Base-by-base conservation (phyloP, 805 yeast genomes). In the Yamadazyma olivae region DNA sequence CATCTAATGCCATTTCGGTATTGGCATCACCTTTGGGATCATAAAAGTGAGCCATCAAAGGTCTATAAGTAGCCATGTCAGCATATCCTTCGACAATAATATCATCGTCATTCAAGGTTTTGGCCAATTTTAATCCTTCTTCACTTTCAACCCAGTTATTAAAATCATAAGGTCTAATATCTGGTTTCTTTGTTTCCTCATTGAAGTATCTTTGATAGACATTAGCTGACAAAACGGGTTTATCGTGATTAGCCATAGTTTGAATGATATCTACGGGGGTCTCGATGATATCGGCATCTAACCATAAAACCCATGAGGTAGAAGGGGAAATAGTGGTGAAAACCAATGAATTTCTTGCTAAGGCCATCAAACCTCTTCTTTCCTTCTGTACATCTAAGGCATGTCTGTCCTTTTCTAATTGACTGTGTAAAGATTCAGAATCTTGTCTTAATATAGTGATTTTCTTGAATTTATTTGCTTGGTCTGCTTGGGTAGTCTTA, bases 231-330 rank as follows among this genome's bases (percentile, higher is more conserved):
- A 93, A 61, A 8, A 93, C 84, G 3, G 96, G 88, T 58, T 83
- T 87, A 59, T 91, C 78, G 60, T 89, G 96, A 8, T 71, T 54
- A 13, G 91, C 80, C 74, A 93, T 64, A 56, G 91, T 98, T 65
- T 93, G 95, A 44, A 93, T 76, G 50, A 93, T 64, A 13, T 84
- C 77, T 10, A 75, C 62, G 13, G 96, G 95, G 4, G 96, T 77
- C 61, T 93, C 99, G 22, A 90, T 75, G 29, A 93, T 82, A 61
- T 93, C 99, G 2, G 95, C 82, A 61, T 93, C 99, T 48, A 93
- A 68, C 99, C 99, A 93, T 34, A 93, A 67, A 14, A 91, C 84
- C 99, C 99, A 93, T 16, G 95, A 79, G 2, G 95, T 89, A 48
- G 83, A 77, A 15, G 97, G 95, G 3, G 89, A 84, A 31, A 93